Evolutionary conservation across 352 stramenopile species (phyloP).

Genomic region (Pythium guiyangense): DNA sequence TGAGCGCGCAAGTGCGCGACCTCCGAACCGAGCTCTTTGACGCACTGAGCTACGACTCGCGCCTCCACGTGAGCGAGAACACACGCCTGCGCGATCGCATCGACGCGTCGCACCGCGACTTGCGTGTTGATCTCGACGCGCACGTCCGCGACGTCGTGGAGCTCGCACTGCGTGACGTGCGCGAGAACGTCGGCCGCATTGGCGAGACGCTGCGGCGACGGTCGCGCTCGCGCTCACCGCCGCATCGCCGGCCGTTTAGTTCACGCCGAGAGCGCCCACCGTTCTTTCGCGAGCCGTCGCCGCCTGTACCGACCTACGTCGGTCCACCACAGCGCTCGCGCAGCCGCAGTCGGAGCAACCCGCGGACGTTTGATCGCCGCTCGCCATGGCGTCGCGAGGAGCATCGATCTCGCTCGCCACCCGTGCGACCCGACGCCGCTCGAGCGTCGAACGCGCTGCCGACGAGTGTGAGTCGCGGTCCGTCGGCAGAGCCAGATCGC

Average conservation of each 20-base stretch:
- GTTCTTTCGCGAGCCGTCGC: too few relatives aligned
- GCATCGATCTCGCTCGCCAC: too few relatives aligned
- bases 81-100: conserved; percentile 20
- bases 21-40: conserved; percentile 37
- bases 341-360: conserved; percentile 26
- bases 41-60: conserved; percentile 34
- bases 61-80: conserved; percentile 37
- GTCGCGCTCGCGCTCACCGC: not conserved
- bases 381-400: too few relatives aligned
- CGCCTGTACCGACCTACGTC: not conserved
- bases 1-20: conserved; percentile 25
- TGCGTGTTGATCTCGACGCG: conserved; percentile 19
- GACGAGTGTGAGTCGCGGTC: not conserved
- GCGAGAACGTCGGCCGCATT: not conserved
- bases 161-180: conserved; percentile 5
- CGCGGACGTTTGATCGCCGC: too few relatives aligned
- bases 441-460: not conserved
- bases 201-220: not conserved
- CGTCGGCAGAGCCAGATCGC: conserved; percentile 5
- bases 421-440: too few relatives aligned
- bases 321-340: not conserved
- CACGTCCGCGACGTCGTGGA: conserved; percentile 19
- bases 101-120: conserved; percentile 4
- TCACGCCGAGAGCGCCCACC: too few relatives aligned
- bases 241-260: too few relatives aligned